Percentiles rank a stretch among this genome's conserved stretches.
Evolutionary conservation across 306 rosid genomes (phyloP).

Genomic region (Alnus glutinosa): DNA sequence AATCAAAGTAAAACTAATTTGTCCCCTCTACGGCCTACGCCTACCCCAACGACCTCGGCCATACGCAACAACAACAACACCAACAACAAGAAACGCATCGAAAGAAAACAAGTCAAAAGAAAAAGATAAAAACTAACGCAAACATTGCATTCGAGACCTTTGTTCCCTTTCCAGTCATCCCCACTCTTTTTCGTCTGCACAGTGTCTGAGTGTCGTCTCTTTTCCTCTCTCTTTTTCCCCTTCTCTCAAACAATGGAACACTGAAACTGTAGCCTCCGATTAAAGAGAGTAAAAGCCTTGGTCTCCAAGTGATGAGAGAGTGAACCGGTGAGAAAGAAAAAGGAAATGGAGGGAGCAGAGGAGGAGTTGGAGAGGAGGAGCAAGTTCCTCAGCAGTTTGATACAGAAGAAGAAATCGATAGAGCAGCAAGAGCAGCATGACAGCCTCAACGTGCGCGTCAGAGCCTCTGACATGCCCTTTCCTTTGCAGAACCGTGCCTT

Average conservation of each 20-base stretch:
- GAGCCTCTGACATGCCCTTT: constrained; percentile 82
- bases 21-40: constrained; percentile 12
- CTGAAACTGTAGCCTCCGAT: constrained; percentile 29
- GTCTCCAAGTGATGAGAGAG: constrained; percentile 38
- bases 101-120: constrained; percentile 13
- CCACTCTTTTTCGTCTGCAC: neutral
- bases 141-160: constrained; percentile 33
- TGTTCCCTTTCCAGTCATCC: constrained; percentile 18
- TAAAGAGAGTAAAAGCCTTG: constrained; percentile 11
- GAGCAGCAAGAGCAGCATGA: constrained; percentile 65
- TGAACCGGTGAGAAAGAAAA: neutral
- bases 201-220: neutral
- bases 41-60: constrained; percentile 17
- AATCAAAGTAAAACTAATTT: constrained; percentile 12
- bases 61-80: constrained; percentile 22
- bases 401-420: constrained; percentile 77
- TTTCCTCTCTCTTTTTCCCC: constrained; percentile 14
- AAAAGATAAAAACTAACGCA: neutral
- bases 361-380: constrained; percentile 87
- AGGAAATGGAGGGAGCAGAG: constrained; percentile 70
- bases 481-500: constrained; percentile 77
- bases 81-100: constrained; percentile 9
- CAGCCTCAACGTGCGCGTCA: constrained; percentile 49
- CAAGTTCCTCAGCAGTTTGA: constrained; percentile 68
- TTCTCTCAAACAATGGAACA: constrained; percentile 35